Evolutionary conservation across 2,329 filamentous ascomycete genomes (phyloP).

Genomic region (Hirsutella thompsonii): DNA sequence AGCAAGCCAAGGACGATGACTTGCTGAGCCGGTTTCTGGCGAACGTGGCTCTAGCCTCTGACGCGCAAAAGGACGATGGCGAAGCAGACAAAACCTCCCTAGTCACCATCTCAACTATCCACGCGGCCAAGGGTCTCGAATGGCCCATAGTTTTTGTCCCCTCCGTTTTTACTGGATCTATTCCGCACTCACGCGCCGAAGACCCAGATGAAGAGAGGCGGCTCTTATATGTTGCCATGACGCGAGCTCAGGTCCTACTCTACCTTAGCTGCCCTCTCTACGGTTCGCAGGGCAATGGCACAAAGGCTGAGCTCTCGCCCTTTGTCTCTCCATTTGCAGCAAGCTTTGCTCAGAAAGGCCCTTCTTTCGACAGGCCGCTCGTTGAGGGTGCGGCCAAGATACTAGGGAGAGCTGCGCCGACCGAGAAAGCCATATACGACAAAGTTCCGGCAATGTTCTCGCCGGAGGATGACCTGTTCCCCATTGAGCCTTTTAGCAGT

Average conservation of each 20-base stretch:
- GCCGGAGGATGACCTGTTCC: constrained; percentile 56
- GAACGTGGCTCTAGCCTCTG: constrained; percentile 77
- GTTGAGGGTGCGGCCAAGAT: constrained; percentile 60
- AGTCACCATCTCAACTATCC: constrained; percentile 90
- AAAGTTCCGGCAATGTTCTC: constrained; percentile 38
- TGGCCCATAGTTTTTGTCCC: constrained; percentile 95
- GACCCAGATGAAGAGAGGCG: constrained; percentile 79
- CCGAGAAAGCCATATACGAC: constrained; percentile 38
- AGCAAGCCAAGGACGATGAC: constrained; percentile 53
- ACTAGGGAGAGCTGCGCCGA: constrained; percentile 48
- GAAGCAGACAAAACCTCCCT: constrained; percentile 43
- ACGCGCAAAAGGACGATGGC: constrained; percentile 53
- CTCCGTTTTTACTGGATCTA: constrained; percentile 77
- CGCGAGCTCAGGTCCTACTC: constrained; percentile 71
- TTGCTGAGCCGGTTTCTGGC: constrained; percentile 69
- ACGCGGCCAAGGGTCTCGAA: constrained; percentile 89
- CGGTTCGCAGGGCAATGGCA: constrained; percentile 42
- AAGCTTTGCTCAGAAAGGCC: constrained; percentile 47
- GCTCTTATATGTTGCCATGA: constrained; percentile 93
- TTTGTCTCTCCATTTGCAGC: constrained; percentile 48
- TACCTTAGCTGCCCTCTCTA: constrained; percentile 73
- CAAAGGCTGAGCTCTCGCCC: constrained; percentile 53
- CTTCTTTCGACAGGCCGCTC: constrained; percentile 50
- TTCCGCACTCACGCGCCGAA: constrained; percentile 78
- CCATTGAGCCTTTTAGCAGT: constrained; percentile 42